Percentiles rank a stretch among this genome's conserved stretches.
These are phyloP conservation scores for Lactarius deliciosus DNA, from an alignment of 768 basidiomycete genomes.

Conservation along the genomic window DNA sequence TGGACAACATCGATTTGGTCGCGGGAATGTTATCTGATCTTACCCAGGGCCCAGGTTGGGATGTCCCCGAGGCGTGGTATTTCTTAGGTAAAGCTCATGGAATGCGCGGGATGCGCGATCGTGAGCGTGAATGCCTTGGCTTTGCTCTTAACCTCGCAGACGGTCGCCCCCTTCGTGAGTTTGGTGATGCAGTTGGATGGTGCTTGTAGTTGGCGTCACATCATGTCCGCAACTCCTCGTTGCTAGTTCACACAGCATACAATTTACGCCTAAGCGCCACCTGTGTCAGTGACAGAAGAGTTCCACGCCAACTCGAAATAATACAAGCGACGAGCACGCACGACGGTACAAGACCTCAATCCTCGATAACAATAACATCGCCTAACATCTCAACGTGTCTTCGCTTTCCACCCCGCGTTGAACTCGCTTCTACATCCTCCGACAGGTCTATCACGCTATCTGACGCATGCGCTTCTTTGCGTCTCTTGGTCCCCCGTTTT, in stretches of 20 bases:
- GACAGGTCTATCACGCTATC: slow-evolving; percentile 23
- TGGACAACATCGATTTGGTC: slow-evolving; percentile 70
- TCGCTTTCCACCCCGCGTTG: slow-evolving; percentile 26
- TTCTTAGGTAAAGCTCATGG: slow-evolving; percentile 81
- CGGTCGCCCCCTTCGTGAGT: slow-evolving; percentile 60
- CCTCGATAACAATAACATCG: slow-evolving; percentile 30
- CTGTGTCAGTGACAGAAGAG: slow-evolving; percentile 1
- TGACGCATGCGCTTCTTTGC: slow-evolving; percentile 11
- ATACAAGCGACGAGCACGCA: slow-evolving; percentile 16
- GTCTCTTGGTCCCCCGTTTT: slow-evolving; percentile 26
- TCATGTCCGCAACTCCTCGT: neutral
- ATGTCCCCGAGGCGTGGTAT: slow-evolving; percentile 94
- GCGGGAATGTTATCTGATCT: slow-evolving; percentile 76
- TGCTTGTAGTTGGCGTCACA: slow-evolving; percentile 44
- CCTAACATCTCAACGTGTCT: slow-evolving; percentile 25
- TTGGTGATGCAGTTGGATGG: slow-evolving; percentile 64
- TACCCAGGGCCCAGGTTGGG: slow-evolving; percentile 82
- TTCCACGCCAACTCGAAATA: neutral
- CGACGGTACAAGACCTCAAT: slow-evolving; percentile 19
- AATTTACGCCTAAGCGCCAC: slow-evolving; percentile 12
- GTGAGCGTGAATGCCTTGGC: slow-evolving; percentile 71
- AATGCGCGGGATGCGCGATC: slow-evolving; percentile 65
- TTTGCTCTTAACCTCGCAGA: slow-evolving; percentile 67
- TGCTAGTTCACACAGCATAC: neutral
- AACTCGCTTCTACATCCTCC: slow-evolving; percentile 21